phyloP scores from a whole-genome alignment of 129 eudicot genomes.

The Logfia minima region DNA sequence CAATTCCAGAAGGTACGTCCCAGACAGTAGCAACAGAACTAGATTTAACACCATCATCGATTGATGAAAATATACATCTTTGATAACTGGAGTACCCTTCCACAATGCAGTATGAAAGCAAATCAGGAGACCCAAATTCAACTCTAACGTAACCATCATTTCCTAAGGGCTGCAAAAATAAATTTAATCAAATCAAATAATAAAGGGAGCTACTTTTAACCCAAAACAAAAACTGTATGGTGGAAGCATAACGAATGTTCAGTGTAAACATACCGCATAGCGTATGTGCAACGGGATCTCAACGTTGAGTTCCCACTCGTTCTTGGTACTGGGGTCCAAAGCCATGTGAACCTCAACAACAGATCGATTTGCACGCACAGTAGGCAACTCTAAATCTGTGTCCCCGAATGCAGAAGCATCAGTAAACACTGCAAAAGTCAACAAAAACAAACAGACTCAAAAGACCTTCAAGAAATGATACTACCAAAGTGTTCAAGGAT shows the following conservation, averaged over 20 bases:
- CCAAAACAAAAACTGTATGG: neutral
- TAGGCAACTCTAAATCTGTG: slow-evolving; percentile 80
- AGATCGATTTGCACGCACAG: slow-evolving; percentile 63
- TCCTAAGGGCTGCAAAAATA: slow-evolving; percentile 65
- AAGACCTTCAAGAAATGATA: slow-evolving; percentile 1
- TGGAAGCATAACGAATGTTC: slow-evolving; percentile 19
- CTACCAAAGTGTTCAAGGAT: slow-evolving; percentile 21
- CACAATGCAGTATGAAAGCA: slow-evolving; percentile 48
- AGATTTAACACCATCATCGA: slow-evolving; percentile 14
- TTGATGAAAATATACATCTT: slow-evolving; percentile 43
- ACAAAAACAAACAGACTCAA: neutral
- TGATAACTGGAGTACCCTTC: slow-evolving; percentile 28
- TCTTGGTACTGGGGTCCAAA: slow-evolving; percentile 32
- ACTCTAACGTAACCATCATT: slow-evolving; percentile 52
- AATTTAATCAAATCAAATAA: neutral
- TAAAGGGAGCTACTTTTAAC: neutral
- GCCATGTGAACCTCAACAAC: slow-evolving; percentile 76
- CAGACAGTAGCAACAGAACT: slow-evolving; percentile 37
- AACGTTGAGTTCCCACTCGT: slow-evolving; percentile 30
- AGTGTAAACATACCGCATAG: slow-evolving; percentile 55
- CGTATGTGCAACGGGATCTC: slow-evolving; percentile 82
- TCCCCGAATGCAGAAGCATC: slow-evolving; percentile 86
- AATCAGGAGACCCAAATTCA: slow-evolving; percentile 61
- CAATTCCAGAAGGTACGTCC: slow-evolving; percentile 79
- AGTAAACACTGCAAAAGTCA: slow-evolving; percentile 51